These are phyloP conservation scores for Mortierella sp. DNA, from an alignment of 371 early-diverging fungal genomes.

Conservation along the genomic window DNA sequence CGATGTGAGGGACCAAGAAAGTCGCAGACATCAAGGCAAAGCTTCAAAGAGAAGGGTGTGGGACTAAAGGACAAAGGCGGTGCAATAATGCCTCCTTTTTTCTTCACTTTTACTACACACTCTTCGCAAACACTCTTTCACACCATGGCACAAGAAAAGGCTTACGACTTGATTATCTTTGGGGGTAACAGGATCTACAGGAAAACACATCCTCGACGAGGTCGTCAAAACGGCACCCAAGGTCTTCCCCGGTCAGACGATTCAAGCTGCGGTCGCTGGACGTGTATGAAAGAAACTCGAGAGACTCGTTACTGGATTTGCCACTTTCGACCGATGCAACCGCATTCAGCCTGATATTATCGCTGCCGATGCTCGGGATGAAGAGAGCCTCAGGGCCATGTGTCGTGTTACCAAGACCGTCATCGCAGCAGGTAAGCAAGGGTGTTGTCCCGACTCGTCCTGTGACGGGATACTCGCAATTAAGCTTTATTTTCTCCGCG, in stretches of 20 bases:
- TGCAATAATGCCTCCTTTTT: no score
- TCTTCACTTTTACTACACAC: no score
- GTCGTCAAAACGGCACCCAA: constrained; percentile 57
- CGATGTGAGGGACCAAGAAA: no score
- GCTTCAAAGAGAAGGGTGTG: no score
- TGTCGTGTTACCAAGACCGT: constrained; percentile 41
- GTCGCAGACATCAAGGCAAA: no score
- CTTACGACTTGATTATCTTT: constrained; percentile 79
- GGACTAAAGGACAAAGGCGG: no score
- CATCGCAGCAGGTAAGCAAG: constrained; percentile 41
- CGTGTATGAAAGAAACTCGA: no score
- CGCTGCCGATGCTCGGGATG: constrained; percentile 29
- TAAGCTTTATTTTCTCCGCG: background rate
- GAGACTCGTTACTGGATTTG: constrained; percentile 28
- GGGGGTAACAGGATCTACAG: constrained; percentile 93
- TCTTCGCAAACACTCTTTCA: background rate
- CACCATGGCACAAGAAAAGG: constrained; percentile 29
- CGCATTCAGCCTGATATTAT: constrained; percentile 22
- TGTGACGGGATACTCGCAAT: no score
- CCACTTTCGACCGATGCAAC: background rate
- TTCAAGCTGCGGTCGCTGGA: no score
- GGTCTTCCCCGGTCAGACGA: no score
- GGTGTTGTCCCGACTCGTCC: no score
- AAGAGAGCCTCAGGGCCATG: constrained; percentile 48
- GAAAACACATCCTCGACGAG: constrained; percentile 79